Base-by-base conservation (phyloP, 495 filamentous ascomycete genomes). In the Poronia punctata region DNA sequence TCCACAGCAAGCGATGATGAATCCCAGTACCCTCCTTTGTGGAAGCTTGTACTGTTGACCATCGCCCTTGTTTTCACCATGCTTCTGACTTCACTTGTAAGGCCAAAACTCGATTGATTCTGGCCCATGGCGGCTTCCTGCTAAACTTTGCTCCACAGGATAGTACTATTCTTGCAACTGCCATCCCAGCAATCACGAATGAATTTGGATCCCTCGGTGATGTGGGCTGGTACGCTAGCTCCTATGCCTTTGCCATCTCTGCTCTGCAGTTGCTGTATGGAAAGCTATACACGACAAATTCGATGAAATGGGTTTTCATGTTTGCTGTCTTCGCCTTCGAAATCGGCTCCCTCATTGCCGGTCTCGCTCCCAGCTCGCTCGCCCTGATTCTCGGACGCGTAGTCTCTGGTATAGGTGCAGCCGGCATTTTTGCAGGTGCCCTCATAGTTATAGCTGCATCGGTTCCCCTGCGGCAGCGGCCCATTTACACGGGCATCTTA, bases 151-250 rank as follows among this genome's bases (percentile, higher is more conserved):
- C n/a, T n/a, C n/a, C n/a, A n/a, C n/a, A n/a, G 10, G 66, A 68
- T 48, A 54, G 65, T 7, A 67, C 65, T 35, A 66, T 71, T 41
- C 57, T 92, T 36, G 80, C 83, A 7, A 89, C 85, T 0, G 86
- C 86, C 15, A 88, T 89, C 35, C 85, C 85, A 4, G 75, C 75
- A 34, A 92, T 92, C 43, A 89, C 86, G 0, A 79, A 87, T 52
- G 62, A 88, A 35, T 92, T 89, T 63, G 67, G 82, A 12, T 75
- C 80, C 7, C 61, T 89, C 2, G 66, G 73, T 15, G 86, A 89
- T 54, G 79, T 15, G 73, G 62, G 57, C n/a, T 63, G 60, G 57
- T 65, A 65, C 40, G 62, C 54, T 14, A 16, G 18, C 3, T 35
- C 31, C n/a, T 45, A 75, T 5, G 72, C 69, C 2, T 27, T 27